phyloP scores from a whole-genome alignment of 1,284 basidiomycete genomes.

The Apiotrichum siamense region DNA sequence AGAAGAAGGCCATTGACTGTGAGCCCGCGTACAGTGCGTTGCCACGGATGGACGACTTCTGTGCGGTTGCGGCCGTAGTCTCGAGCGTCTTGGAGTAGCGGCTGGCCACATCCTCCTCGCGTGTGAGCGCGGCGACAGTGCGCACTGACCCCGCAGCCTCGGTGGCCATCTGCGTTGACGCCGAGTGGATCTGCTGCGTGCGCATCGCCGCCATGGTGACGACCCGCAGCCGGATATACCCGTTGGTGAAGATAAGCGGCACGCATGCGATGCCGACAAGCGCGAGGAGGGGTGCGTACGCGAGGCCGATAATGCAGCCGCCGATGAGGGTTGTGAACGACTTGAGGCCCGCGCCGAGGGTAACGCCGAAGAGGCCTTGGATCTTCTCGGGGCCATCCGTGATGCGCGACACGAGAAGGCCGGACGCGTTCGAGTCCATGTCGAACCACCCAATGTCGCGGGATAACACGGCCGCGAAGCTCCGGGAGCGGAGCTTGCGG shows the following conservation, averaged over 20 bases:
- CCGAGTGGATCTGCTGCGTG: conserved; percentile 78
- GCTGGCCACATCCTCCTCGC: conserved; percentile 67
- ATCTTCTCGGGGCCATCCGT: conserved; percentile 90
- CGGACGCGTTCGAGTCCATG: conserved; percentile 70
- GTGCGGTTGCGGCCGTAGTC: conserved; percentile 61
- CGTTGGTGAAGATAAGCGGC: conserved; percentile 73
- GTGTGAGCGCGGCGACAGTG: conserved; percentile 86
- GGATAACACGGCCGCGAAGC: conserved; percentile 69
- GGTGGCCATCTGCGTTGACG: conserved; percentile 75
- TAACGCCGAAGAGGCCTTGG: conserved; percentile 81
- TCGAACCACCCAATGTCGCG: conserved; percentile 90
- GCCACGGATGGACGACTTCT: conserved; percentile 60
- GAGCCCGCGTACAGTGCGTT: conserved; percentile 73
- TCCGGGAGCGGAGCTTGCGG: conserved; percentile 59
- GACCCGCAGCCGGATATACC: conserved; percentile 71
- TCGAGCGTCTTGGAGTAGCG: conserved; percentile 71
- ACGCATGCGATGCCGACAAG: conserved; percentile 61
- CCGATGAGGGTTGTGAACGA: conserved; percentile 65
- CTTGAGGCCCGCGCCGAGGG: conserved; percentile 82
- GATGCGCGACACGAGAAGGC: conserved; percentile 70
- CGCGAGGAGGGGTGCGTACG: conserved; percentile 53
- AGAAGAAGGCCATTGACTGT: conserved; percentile 72
- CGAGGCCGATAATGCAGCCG: conserved; percentile 69
- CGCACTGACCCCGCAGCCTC: conserved; percentile 89
- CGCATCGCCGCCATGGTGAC: conserved; percentile 73